phyloP scores from a whole-genome alignment of 2,329 filamentous ascomycete genomes.

The Botrytis aclada region DNA sequence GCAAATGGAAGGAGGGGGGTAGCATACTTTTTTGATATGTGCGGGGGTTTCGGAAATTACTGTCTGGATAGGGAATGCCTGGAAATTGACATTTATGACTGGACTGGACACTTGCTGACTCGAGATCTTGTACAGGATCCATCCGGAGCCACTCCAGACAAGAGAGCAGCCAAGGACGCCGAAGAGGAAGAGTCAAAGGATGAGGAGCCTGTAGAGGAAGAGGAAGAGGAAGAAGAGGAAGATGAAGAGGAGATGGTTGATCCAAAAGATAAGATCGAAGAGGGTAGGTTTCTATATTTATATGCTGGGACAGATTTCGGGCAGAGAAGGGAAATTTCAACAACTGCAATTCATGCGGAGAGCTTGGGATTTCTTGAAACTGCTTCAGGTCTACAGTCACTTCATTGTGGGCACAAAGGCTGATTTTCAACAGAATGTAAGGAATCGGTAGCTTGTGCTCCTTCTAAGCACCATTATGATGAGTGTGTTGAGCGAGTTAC shows the following conservation, averaged over 20 bases:
- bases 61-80: background rate
- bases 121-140: slow-evolving; percentile 23
- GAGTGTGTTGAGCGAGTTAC: slow-evolving; percentile 96
- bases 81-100: background rate
- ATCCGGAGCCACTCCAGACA: slow-evolving; percentile 23
- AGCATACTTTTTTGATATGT: background rate
- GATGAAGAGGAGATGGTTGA: slow-evolving; percentile 79
- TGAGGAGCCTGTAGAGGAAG: slow-evolving; percentile 45
- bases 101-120: background rate
- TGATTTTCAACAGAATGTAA: slow-evolving; percentile 68
- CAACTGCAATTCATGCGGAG: background rate
- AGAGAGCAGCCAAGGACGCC: slow-evolving; percentile 40
- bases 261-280: slow-evolving; percentile 82
- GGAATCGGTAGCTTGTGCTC: slow-evolving; percentile 78
- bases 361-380: background rate
- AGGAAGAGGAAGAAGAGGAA: slow-evolving; percentile 55
- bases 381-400: background rate
- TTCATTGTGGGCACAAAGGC: slow-evolving; percentile 10
- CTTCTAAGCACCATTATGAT: slow-evolving; percentile 95
- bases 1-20: background rate
- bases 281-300: slow-evolving; percentile 64
- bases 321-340: background rate
- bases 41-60: slow-evolving; percentile 4
- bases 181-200: slow-evolving; percentile 39
- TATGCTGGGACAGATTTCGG: background rate